phyloP scores from a whole-genome alignment of 2,329 filamentous ascomycete genomes.

The Ustulina deusta region DNA sequence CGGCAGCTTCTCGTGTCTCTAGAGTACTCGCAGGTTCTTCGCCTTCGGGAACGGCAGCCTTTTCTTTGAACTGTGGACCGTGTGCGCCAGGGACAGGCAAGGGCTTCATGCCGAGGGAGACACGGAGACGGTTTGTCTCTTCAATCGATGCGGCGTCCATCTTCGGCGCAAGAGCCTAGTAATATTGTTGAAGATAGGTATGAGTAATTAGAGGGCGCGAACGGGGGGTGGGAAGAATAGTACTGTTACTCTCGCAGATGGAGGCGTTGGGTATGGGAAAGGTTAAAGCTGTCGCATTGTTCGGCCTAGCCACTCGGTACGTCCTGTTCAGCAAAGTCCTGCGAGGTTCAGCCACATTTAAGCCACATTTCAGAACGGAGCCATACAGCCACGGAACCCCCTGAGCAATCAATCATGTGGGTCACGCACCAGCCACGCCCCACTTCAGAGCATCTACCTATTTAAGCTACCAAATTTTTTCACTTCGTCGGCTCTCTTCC shows the following conservation, averaged over 20 bases:
- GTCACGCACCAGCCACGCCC: constrained; percentile 30
- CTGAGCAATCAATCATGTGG: background rate
- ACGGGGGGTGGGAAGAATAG: too few relatives aligned
- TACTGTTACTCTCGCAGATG: background rate
- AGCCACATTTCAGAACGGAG: constrained; percentile 15
- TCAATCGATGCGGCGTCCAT: constrained; percentile 83
- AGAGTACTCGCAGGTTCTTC: constrained; percentile 80
- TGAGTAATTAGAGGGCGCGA: too few relatives aligned
- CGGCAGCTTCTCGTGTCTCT: constrained; percentile 80
- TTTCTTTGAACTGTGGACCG: constrained; percentile 55
- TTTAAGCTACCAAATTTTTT: constrained; percentile 42
- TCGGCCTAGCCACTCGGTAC: too few relatives aligned
- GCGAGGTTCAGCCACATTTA: background rate
- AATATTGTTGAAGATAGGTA: background rate
- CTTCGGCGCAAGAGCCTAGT: constrained; percentile 34
- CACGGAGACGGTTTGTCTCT: constrained; percentile 92
- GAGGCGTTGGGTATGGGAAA: constrained; percentile 8
- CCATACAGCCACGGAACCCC: background rate
- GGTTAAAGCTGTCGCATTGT: constrained; percentile 24
- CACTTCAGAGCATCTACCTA: constrained; percentile 36
- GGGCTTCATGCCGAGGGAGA: constrained; percentile 89
- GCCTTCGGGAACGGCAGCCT: constrained; percentile 57
- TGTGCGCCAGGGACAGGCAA: constrained; percentile 81
- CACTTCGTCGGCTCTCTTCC: constrained; percentile 52
- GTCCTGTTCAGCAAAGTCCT: background rate